These are phyloP conservation scores for Carex kokanica DNA, from an alignment of 176 grass and related monocot species.

Conservation along the genomic window DNA sequence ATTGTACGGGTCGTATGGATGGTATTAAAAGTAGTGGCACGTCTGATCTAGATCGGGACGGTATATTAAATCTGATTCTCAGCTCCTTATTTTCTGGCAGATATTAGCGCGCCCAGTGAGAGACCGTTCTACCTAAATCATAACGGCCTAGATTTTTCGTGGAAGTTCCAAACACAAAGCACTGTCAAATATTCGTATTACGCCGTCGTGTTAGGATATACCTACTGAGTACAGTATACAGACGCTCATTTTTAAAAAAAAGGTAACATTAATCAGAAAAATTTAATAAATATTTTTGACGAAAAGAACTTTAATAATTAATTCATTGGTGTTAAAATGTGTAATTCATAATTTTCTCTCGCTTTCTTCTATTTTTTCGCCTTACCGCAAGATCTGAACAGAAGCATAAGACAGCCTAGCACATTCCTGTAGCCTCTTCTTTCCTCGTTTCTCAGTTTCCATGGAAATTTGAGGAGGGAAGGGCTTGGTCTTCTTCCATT, in stretches of 20 bases:
- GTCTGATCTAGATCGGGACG: background rate
- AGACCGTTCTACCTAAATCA: background rate
- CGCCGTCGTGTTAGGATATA: background rate
- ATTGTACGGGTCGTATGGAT: background rate
- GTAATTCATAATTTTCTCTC: background rate
- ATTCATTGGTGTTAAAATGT: background rate
- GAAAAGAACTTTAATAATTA: background rate
- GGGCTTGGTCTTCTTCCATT: background rate
- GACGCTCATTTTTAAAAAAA: background rate
- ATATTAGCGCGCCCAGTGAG: background rate
- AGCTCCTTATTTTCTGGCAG: background rate
- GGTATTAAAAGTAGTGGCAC: background rate
- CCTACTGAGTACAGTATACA: no score
- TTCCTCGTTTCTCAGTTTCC: background rate
- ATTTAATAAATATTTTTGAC: background rate
- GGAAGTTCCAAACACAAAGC: background rate
- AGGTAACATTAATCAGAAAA: background rate
- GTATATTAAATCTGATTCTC: background rate
- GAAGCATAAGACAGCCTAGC: constrained; percentile 20
- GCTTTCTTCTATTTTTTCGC: constrained; percentile 9
- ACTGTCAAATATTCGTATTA: background rate
- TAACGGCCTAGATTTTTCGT: background rate
- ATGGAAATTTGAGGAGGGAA: constrained; percentile 25
- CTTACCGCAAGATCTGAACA: constrained; percentile 25
- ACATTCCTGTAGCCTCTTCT: background rate